Base-by-base conservation (phyloP, 192 early-diverging fungal species). In the Radiomyces spectabilis region DNA sequence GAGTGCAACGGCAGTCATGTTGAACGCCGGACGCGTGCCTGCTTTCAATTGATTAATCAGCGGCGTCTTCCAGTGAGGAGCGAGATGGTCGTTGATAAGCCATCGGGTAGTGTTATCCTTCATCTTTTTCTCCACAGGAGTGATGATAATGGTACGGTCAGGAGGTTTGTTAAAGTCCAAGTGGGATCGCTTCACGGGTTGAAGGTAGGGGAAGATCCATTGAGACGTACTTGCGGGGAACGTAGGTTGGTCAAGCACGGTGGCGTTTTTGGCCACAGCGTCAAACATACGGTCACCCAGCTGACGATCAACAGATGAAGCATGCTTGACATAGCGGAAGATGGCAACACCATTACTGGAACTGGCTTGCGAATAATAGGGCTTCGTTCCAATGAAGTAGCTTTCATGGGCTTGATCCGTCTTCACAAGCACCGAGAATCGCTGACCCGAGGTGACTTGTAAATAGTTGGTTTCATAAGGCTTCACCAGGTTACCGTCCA, bases 401-500 rank as follows among this genome's bases (percentile, higher is more conserved):
- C 5, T 1, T 9, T 15, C 21, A 30, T 6, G 46, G 8, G 21
- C 15, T 48, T 48, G 9, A 48, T 48, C 24, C 24, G 46, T 26
- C 10, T 48, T 48, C 3, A 48, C 12, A 8, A 48, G 30, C 15
- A 48, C 21, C 13, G 46, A 48, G 15, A 48, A 48, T 15, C 77
- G 27, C 37, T 78, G 71, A 18, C 65, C 68, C n/a, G 74, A 32
- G 53, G 60, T 52, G 5, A 79, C 26, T 13, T 66, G 40, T 12
- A 78, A 7, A 19, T 47, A 57, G 16, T 77, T 53, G 3, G 65
- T 55, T 21, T 55, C 46, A 39, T 64, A 63, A 4, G 71, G 75
- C 16, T 79, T 30, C 2, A 74, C 64, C 8, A 44, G 33, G 4
- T 68, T 47, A 13, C 77, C 77, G 41, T 79, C 77, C 6, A 68